Evolutionary conservation across 805 yeast species (phyloP).

Genomic region (Starmerella apicola): DNA sequence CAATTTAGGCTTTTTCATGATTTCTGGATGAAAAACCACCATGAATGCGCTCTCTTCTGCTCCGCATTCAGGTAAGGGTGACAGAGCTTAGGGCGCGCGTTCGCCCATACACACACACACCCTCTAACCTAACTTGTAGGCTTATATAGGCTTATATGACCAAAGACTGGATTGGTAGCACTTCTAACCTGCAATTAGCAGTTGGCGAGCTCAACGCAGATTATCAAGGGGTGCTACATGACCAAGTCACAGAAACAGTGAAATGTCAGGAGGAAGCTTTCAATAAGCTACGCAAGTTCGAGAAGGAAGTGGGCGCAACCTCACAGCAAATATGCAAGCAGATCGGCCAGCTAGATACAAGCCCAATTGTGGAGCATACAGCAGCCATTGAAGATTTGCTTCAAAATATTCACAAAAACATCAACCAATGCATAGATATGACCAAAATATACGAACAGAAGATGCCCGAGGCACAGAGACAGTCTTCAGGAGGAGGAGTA

Average conservation of each 20-base stretch:
- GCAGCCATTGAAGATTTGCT: conserved; percentile 3
- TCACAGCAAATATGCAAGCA: conserved; percentile 4
- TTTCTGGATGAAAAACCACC: too few species aligned
- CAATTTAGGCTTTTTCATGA: too few species aligned
- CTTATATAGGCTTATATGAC: not conserved
- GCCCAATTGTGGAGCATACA: not conserved
- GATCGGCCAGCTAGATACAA: not conserved
- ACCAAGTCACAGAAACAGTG: conserved; percentile 4
- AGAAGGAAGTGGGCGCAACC: conserved; percentile 7
- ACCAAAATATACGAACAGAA: conserved; percentile 3
- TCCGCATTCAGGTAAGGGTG: too few species aligned
- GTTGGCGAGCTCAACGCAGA: conserved; percentile 4
- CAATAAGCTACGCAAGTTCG: conserved; percentile 8
- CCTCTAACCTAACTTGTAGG: too few species aligned
- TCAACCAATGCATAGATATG: conserved; percentile 4
- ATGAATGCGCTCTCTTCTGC: too few species aligned
- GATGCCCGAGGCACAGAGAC: conserved; percentile 7
- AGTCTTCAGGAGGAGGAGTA: too few species aligned
- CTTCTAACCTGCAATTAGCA: conserved; percentile 2
- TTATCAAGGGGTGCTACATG: conserved; percentile 4
- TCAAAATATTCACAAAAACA: conserved; percentile 1
- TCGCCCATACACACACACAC: too few species aligned
- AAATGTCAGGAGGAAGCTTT: conserved; percentile 6
- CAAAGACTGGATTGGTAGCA: conserved; percentile 11
- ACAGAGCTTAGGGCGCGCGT: too few species aligned